Evolutionary conservation across 1,139 yeast genomes (phyloP).

Genomic region (Kodamaea alishanica): DNA sequence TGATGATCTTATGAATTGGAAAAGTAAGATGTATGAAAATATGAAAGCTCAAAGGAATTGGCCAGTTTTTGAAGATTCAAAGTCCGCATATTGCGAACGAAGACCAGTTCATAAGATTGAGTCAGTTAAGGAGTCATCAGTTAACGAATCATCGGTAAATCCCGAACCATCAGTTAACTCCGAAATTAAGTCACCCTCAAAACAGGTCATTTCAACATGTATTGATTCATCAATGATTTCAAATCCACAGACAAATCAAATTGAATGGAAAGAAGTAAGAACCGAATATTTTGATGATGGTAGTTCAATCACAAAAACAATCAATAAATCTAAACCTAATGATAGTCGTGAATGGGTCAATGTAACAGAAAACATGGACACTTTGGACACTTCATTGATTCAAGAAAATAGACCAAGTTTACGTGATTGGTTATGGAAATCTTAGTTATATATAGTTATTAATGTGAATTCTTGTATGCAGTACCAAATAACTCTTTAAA

Average conservation of each 20-base stretch:
- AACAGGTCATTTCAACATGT: slow-evolving; percentile 46
- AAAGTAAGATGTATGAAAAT: slow-evolving; percentile 48
- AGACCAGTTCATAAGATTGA: not conserved
- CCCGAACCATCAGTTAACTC: too few species aligned
- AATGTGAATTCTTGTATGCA: not conserved
- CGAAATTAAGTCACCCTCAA: too few species aligned
- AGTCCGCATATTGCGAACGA: not conserved
- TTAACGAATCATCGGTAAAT: too few species aligned
- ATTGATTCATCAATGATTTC: slow-evolving; percentile 44
- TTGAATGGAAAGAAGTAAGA: slow-evolving; percentile 49
- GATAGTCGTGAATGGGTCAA: slow-evolving; percentile 32
- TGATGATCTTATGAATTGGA: slow-evolving; percentile 68
- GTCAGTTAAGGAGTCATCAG: too few species aligned
- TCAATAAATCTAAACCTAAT: slow-evolving; percentile 36
- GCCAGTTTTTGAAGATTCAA: slow-evolving; percentile 7
- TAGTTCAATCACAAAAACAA: slow-evolving; percentile 41
- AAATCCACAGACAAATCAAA: slow-evolving; percentile 51
- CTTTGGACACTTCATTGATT: slow-evolving; percentile 2
- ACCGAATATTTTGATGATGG: slow-evolving; percentile 66
- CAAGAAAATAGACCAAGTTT: not conserved
- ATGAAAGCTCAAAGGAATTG: slow-evolving; percentile 27
- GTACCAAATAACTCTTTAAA: not conserved
- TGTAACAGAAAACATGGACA: slow-evolving; percentile 21
- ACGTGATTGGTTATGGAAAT: slow-evolving; percentile 16
- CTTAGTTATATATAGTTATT: slow-evolving; percentile 2